phyloP scores from a whole-genome alignment of 805 yeast genomes.

The Yarrowia porcina region DNA sequence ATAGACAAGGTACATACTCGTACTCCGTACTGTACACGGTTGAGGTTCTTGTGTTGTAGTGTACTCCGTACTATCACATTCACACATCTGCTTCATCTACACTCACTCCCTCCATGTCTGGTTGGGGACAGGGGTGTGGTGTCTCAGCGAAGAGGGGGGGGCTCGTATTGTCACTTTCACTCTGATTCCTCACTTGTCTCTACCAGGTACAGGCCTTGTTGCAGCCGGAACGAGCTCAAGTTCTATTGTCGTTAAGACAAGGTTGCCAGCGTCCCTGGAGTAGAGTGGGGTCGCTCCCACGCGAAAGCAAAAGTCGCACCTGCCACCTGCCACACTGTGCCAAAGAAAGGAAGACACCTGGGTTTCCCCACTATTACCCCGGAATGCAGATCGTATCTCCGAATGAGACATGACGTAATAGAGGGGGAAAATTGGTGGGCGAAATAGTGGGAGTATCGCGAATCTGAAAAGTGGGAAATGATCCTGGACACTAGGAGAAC shows the following conservation, averaged over 20 bases:
- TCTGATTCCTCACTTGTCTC: too few relatives aligned
- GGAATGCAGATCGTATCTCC: conserved; percentile 21
- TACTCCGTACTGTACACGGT: too few relatives aligned
- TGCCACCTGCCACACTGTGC: neutral
- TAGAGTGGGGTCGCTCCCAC: neutral
- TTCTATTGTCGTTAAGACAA: neutral
- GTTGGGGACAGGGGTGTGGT: conserved; percentile 4
- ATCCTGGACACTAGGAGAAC: too few relatives aligned
- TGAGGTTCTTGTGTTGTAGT: too few relatives aligned
- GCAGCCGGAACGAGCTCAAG: too few relatives aligned
- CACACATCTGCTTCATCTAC: neutral
- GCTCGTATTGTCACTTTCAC: conserved; percentile 6
- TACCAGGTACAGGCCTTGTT: too few relatives aligned
- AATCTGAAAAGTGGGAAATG: neutral
- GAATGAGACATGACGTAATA: conserved; percentile 1
- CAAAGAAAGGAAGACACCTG: too few relatives aligned
- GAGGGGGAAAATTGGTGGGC: neutral
- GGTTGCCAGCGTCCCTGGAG: neutral
- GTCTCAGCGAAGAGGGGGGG: conserved; percentile 13
- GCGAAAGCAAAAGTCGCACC: neutral
- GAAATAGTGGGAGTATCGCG: neutral
- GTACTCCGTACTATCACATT: neutral
- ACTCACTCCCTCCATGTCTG: neutral
- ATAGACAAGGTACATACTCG: too few relatives aligned
- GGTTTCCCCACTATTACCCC: conserved; percentile 23